Evolutionary conservation across 176 grass and related monocot species (phyloP).

Genomic region (Triticum turgidum): DNA sequence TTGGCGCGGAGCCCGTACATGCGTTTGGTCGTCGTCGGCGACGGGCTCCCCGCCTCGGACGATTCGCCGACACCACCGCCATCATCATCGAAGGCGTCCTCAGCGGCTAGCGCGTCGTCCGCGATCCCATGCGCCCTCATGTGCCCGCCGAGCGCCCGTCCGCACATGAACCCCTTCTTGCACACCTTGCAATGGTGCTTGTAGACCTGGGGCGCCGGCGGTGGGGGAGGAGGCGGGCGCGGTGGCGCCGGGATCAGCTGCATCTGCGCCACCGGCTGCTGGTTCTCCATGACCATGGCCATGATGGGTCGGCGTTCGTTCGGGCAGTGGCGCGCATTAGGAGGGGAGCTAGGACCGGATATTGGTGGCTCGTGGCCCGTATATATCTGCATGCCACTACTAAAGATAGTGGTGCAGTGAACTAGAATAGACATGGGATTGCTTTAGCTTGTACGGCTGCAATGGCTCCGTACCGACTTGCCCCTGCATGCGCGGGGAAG

Average conservation of each 20-base stretch:
- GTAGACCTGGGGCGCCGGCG: constrained; percentile 20
- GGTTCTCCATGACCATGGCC: constrained; percentile 61
- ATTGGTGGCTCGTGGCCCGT: neutral
- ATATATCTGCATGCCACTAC: constrained; percentile 6
- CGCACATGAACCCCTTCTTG: constrained; percentile 76
- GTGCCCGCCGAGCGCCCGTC: constrained; percentile 79
- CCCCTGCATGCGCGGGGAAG: neutral
- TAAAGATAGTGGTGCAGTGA: constrained; percentile 44
- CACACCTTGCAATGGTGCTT: constrained; percentile 78
- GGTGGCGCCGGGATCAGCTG: neutral
- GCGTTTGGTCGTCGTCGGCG: constrained; percentile 19
- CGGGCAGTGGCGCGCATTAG: constrained; percentile 20
- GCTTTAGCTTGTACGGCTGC: constrained; percentile 9
- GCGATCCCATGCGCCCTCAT: constrained; percentile 72
- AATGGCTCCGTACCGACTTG: neutral
- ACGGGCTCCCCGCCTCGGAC: constrained; percentile 3
- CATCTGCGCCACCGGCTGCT: constrained; percentile 17
- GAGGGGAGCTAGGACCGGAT: neutral
- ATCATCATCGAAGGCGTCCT: constrained; percentile 12
- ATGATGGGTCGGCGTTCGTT: constrained; percentile 16
- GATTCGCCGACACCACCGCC: neutral
- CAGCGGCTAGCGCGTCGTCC: constrained; percentile 18
- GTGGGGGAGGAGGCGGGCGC: neutral
- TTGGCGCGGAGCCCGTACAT: constrained; percentile 68
- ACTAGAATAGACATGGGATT: constrained; percentile 27